Percentiles rank a stretch among this genome's conserved stretches.
Conservation (phyloP, 768 basidiomycete genomes). For the Trametes sanguinea region DNA sequence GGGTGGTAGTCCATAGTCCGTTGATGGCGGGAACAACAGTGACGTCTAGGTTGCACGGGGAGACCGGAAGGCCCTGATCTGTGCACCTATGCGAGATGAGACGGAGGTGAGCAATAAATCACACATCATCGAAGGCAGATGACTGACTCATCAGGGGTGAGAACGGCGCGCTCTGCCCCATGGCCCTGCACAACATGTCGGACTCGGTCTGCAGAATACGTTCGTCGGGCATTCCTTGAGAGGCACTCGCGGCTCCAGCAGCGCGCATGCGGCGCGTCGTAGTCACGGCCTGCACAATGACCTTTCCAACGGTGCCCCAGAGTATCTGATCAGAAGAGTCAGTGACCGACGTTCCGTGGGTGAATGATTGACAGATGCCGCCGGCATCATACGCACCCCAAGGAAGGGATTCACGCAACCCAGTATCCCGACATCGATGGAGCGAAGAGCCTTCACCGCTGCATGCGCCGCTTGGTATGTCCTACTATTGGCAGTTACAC, state of each 20-base stretch:
- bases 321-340: constrained; percentile 7
- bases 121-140: background rate
- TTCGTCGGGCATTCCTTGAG: constrained; percentile 18
- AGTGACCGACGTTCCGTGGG: background rate
- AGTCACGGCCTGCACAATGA: constrained; percentile 10
- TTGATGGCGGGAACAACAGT: background rate
- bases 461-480: constrained; percentile 26
- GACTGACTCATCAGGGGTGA: constrained; percentile 20
- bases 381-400: constrained; percentile 22
- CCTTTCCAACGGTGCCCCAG: constrained; percentile 13
- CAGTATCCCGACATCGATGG: constrained; percentile 15
- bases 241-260: background rate
- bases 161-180: constrained; percentile 13
- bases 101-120: constrained; percentile 9
- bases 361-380: background rate
- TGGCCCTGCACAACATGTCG: background rate
- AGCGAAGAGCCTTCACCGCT: constrained; percentile 21
- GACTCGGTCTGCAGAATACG: constrained; percentile 10
- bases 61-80: constrained; percentile 13
- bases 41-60: constrained; percentile 1
- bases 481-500: constrained; percentile 19
- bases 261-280: constrained; percentile 4
- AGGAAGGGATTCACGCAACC: constrained; percentile 27
- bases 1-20: background rate
- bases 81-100: constrained; percentile 10